Percentiles rank a stretch among this genome's conserved stretches.
phyloP scores from a whole-genome alignment of 2,329 filamentous ascomycete species.

The Diaporthe sp. region DNA sequence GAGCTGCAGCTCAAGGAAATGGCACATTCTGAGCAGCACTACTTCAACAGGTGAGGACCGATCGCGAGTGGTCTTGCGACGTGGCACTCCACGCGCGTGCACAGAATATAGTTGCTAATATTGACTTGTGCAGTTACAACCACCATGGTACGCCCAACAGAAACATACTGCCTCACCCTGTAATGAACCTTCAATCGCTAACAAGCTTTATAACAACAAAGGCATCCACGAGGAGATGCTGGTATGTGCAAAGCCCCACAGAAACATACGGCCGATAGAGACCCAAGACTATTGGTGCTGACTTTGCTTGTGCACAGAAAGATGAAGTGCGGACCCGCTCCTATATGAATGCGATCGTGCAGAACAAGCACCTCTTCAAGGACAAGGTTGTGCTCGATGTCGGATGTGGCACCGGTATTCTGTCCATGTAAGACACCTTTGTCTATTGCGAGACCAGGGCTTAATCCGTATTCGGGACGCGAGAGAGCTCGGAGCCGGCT shows the following conservation, averaged over 20 bases:
- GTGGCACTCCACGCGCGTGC: constrained; percentile 13
- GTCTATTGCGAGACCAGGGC: neutral
- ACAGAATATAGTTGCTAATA: constrained; percentile 4
- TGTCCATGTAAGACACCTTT: constrained; percentile 84
- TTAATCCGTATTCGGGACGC: neutral
- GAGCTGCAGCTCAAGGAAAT: constrained; percentile 77
- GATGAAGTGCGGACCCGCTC: constrained; percentile 97
- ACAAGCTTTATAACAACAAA: constrained; percentile 52
- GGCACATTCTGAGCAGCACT: constrained; percentile 97
- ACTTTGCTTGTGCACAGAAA: constrained; percentile 72
- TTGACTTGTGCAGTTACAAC: constrained; percentile 79
- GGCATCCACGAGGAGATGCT: constrained; percentile 99
- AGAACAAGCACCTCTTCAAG: constrained; percentile 95
- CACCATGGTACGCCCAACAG: constrained; percentile 82
- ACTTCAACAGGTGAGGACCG: constrained; percentile 89
- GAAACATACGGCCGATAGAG: constrained; percentile 1
- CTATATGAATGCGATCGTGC: constrained; percentile 97
- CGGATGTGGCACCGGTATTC: constrained; percentile 95
- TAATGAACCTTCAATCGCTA: constrained; percentile 26
- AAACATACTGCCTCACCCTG: constrained; percentile 18
- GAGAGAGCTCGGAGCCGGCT: neutral
- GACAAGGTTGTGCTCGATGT: constrained; percentile 91
- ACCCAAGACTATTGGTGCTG: constrained; percentile 40
- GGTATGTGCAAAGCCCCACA: constrained; percentile 69
- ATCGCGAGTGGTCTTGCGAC: constrained; percentile 3